These are phyloP conservation scores for Fusarium sterilihyphosum DNA, from an alignment of 2,329 filamentous ascomycete genomes.

Conservation along the genomic window DNA sequence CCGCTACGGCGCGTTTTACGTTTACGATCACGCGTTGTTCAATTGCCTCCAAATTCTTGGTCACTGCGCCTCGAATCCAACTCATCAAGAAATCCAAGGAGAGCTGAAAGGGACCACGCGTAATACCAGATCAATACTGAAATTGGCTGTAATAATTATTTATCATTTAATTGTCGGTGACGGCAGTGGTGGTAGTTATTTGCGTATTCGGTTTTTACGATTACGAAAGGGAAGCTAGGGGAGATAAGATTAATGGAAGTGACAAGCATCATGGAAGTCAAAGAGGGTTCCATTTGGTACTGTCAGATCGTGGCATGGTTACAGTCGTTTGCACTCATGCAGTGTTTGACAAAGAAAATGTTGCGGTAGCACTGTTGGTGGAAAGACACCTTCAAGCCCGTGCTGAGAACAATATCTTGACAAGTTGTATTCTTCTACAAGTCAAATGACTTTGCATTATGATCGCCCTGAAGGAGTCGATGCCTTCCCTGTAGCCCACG, in stretches of 20 bases:
- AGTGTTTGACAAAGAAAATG: slow-evolving; percentile 4
- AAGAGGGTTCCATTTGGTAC: neutral
- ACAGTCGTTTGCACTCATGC: neutral
- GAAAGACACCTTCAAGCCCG: neutral
- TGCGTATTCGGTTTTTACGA: slow-evolving; percentile 36
- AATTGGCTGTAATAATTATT: slow-evolving; percentile 10
- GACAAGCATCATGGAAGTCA: neutral
- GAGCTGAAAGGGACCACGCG: slow-evolving; percentile 5
- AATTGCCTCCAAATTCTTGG: neutral
- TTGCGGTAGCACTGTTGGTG: neutral
- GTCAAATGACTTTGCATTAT: slow-evolving; percentile 11
- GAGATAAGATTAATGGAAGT: neutral
- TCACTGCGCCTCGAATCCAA: slow-evolving; percentile 9
- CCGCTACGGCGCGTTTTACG: slow-evolving; percentile 21
- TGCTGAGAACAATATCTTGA: slow-evolving; percentile 26
- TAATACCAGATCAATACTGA: slow-evolving; percentile 2
- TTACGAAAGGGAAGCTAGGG: slow-evolving; percentile 13
- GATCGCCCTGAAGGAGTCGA: slow-evolving; percentile 8
- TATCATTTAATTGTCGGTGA: neutral
- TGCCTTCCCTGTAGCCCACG: slow-evolving; percentile 30
- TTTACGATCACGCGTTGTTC: slow-evolving; percentile 4
- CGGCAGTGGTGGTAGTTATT: neutral
- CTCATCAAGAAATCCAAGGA: neutral
- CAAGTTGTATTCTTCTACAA: slow-evolving; percentile 4
- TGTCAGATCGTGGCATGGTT: neutral